phyloP scores from a whole-genome alignment of 192 early-diverging fungal species.

The Pilobolus umbonatus region DNA sequence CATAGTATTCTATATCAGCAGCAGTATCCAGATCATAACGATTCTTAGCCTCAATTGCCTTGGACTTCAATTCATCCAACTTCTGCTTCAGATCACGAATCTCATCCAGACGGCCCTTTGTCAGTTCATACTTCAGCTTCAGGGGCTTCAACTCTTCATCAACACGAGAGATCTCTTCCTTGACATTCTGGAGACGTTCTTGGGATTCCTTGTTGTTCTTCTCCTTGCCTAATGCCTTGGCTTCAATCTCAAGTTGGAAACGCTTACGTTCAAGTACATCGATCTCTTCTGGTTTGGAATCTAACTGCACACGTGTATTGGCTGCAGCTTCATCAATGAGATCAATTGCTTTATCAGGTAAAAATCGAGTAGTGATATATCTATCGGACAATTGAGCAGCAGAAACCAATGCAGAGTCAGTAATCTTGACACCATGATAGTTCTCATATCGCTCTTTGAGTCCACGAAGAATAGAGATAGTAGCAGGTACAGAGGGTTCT shows the following conservation, averaged over 20 bases:
- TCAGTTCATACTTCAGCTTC: constrained; percentile 77
- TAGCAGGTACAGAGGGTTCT: constrained; percentile 67
- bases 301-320: constrained; percentile 91
- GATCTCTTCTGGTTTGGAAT: constrained; percentile 94
- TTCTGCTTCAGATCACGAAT: constrained; percentile 82
- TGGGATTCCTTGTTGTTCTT: constrained; percentile 84
- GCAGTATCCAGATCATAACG: constrained; percentile 79
- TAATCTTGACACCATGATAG: constrained; percentile 74
- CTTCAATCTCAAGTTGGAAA: constrained; percentile 94
- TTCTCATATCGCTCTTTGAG: constrained; percentile 75
- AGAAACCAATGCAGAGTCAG: constrained; percentile 65
- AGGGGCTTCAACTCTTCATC: constrained; percentile 88
- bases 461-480: constrained; percentile 73
- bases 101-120: constrained; percentile 85
- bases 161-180: constrained; percentile 77
- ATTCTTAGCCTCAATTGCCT: constrained; percentile 82
- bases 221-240: constrained; percentile 89
- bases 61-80: constrained; percentile 81
- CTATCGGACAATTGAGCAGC: constrained; percentile 71
- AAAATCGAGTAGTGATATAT: constrained; percentile 65
- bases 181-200: constrained; percentile 71
- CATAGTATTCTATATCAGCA: constrained; percentile 92
- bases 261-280: constrained; percentile 91
- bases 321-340: constrained; percentile 91
- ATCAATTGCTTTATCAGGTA: constrained; percentile 83